Evolutionary conservation across 2,329 filamentous ascomycete species (phyloP).

Genomic region (Cordyceps farinosa): DNA sequence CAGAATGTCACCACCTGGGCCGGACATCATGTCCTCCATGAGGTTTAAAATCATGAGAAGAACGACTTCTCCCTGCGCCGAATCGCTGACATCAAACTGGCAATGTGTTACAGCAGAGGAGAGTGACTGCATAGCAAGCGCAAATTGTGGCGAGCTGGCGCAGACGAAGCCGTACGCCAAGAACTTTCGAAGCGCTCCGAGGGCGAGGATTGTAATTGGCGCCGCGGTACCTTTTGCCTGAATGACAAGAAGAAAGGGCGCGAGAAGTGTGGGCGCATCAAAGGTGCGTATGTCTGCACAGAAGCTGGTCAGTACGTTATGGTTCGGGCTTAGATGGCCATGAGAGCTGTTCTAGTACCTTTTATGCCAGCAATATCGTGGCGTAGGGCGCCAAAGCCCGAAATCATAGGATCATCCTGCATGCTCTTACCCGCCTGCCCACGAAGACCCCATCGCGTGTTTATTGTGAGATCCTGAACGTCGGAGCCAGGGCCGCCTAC

Average conservation of each 20-base stretch:
- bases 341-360: slow-evolving; percentile 45
- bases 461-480: slow-evolving; percentile 54
- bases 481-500: slow-evolving; percentile 38
- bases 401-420: slow-evolving; percentile 95
- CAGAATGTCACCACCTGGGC: slow-evolving; percentile 86
- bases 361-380: slow-evolving; percentile 83
- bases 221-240: slow-evolving; percentile 94
- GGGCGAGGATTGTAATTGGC: slow-evolving; percentile 88
- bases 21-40: slow-evolving; percentile 98
- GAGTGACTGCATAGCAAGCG: slow-evolving; percentile 88
- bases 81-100: slow-evolving; percentile 94
- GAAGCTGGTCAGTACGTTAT: neutral
- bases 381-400: slow-evolving; percentile 85
- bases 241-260: slow-evolving; percentile 94
- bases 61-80: slow-evolving; percentile 91
- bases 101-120: slow-evolving; percentile 96
- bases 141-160: slow-evolving; percentile 77
- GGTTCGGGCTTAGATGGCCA: neutral
- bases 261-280: slow-evolving; percentile 82
- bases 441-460: slow-evolving; percentile 86
- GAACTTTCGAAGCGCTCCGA: slow-evolving; percentile 94
- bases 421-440: slow-evolving; percentile 96
- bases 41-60: slow-evolving; percentile 89
- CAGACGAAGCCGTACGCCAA: slow-evolving; percentile 91
- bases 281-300: slow-evolving; percentile 74